Evolutionary conservation across 768 basidiomycete species (phyloP).

Genomic region (Amanita rubescens): DNA sequence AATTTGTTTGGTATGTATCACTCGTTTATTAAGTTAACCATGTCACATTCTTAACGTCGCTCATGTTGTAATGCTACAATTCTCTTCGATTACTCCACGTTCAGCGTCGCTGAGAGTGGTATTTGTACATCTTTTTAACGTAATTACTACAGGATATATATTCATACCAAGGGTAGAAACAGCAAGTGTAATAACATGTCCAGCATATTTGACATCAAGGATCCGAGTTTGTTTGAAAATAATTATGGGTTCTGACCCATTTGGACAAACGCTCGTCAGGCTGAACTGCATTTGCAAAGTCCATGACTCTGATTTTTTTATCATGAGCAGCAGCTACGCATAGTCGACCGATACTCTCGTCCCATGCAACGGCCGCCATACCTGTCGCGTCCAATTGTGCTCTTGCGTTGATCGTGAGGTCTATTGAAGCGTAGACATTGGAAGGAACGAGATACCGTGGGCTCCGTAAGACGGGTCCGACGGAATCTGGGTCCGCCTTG

Average conservation of each 20-base stretch:
- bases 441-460: slow-evolving; percentile 3
- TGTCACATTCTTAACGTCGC: background rate
- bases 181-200: slow-evolving; percentile 2
- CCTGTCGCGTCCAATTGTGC: slow-evolving; percentile 16
- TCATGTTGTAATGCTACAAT: background rate
- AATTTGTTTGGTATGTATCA: background rate
- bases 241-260: slow-evolving; percentile 26
- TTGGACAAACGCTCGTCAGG: slow-evolving; percentile 22
- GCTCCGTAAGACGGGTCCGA: slow-evolving; percentile 9
- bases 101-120: background rate
- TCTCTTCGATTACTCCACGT: too few species aligned
- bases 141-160: slow-evolving; percentile 1
- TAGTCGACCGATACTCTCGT: slow-evolving; percentile 56
- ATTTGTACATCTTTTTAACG: background rate
- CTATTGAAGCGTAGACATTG: slow-evolving; percentile 3
- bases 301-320: slow-evolving; percentile 36
- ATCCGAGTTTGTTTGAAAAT: slow-evolving; percentile 6
- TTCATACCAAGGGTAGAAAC: slow-evolving; percentile 3
- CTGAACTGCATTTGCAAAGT: slow-evolving; percentile 30
- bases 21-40: background rate
- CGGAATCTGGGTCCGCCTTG: background rate
- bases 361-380: slow-evolving; percentile 52
- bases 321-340: slow-evolving; percentile 40
- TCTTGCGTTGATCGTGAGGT: slow-evolving; percentile 7
- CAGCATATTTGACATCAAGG: background rate